Evolutionary conservation across 768 basidiomycete genomes (phyloP), one percentile per base, ranked within the genome.

Genomic region (Podaxis mareebaensis): DNA sequence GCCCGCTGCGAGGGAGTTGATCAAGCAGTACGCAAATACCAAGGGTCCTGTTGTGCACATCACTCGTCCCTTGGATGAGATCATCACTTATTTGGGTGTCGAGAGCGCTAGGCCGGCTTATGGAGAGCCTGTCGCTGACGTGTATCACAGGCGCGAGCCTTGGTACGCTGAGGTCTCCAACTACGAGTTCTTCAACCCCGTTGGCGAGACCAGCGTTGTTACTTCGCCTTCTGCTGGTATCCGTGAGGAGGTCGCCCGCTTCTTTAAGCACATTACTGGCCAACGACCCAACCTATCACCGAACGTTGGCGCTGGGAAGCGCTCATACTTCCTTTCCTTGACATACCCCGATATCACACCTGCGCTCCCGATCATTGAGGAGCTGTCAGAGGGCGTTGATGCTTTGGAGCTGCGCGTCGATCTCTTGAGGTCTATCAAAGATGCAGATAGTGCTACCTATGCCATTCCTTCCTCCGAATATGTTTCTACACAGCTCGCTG

Each of bases 351-450:
- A 97, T 71, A 72, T 97, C 66, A 86, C 82, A 1, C 84, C 85
- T 3, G 89, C 90, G 0, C 78, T 95, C 46, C 74, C 81, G 15
- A 73, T 85, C 56, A 83, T 99, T 46, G 86, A 92, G 22, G 85
- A 90, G 49, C 74, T 99, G 64, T 85, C 85, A 0, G 81, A 85
- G 17, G 97, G 97, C 3, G 92, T 89, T 6, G 96, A 99, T 70
- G 96, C 95, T 0, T 76, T 99, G 64, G 97, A 99, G 74, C 72
- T 99, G n/a, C 88, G 96, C 10, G 95, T 95, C 11, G 97, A 99
- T 73, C 83, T 99, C 7, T 81, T 99, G 20, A 86, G 85, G 15
- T 85, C 70, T 22, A 68, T 76, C 0, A 78, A 79, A 58, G 79
- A 84, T 62, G 71, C 75, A 22, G 83, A 82, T 53, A 71, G 76